Percentiles rank a stretch among this genome's conserved stretches.
These are phyloP conservation scores for Ceratopteris richardii DNA, from an alignment of 75 land plant genomes.

Conservation along the genomic window DNA sequence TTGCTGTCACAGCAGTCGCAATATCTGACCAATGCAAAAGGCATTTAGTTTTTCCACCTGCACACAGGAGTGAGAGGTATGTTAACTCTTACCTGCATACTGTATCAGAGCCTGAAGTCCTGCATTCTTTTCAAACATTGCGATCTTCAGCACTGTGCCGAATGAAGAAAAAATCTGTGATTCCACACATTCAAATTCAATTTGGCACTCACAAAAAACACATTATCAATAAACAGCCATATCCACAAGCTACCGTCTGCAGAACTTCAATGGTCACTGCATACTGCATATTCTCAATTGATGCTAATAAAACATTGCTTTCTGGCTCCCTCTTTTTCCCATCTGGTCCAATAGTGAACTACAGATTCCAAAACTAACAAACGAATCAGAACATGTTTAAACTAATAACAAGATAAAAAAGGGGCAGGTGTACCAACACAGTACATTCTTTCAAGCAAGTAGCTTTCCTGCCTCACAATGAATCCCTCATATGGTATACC, in stretches of 20 bases:
- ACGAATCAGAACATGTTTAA: no score
- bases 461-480: no score
- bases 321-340: slow-evolving; percentile 61
- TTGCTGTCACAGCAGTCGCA: slow-evolving; percentile 57
- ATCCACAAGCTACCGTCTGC: slow-evolving; percentile 41
- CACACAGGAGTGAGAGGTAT: no score
- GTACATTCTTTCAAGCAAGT: no score
- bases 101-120: slow-evolving; percentile 62
- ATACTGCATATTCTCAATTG: slow-evolving; percentile 75
- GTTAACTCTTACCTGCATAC: slow-evolving; percentile 58
- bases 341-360: slow-evolving; percentile 37
- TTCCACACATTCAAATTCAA: no score
- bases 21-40: no score
- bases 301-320: slow-evolving; percentile 71
- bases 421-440: no score
- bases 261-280: slow-evolving; percentile 60
- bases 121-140: slow-evolving; percentile 68
- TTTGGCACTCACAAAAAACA: no score
- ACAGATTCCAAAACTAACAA: slow-evolving; percentile 6
- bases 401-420: no score
- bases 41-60: no score
- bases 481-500: slow-evolving; percentile 19
- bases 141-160: slow-evolving; percentile 65
- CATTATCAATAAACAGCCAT: no score
- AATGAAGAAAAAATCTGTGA: slow-evolving; percentile 63